A percentile compares a stretch with the other conserved stretches of the same genome.
phyloP scores from a whole-genome alignment of 129 eudicot genomes.

The Lonicera japonica region DNA sequence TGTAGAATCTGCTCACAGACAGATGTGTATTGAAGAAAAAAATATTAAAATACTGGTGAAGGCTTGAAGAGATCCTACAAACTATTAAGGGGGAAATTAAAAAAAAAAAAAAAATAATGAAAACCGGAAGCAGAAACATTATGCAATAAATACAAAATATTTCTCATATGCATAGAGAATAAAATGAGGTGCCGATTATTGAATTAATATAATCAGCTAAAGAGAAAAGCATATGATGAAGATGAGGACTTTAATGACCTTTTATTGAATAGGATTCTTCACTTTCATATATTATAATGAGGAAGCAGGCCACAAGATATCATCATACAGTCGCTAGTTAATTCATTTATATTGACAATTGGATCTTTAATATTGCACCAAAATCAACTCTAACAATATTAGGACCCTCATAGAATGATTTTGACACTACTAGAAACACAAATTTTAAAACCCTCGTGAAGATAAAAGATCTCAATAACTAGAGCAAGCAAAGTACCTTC shows the following conservation, averaged over 20 bases:
- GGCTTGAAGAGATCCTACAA: not conserved
- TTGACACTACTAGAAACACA: not conserved
- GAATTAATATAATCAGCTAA: not conserved
- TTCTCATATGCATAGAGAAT: not conserved
- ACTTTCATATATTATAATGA: not conserved
- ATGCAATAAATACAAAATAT: not conserved
- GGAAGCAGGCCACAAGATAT: constrained; percentile 10
- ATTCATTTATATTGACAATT: not conserved
- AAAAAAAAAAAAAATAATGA: not conserved
- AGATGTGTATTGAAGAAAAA: not conserved
- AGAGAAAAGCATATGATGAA: not conserved
- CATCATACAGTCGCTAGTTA: not conserved
- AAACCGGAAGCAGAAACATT: constrained; percentile 4
- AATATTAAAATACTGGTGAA: not conserved
- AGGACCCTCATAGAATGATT: not conserved
- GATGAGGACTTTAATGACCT: not conserved
- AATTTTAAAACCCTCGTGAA: not conserved
- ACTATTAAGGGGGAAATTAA: not conserved
- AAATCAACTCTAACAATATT: not conserved
- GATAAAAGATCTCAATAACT: not conserved
- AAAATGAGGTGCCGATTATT: not conserved
- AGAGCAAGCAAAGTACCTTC: not conserved
- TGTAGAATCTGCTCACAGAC: not conserved
- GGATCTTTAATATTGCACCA: constrained; percentile 3
- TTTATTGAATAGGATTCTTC: not conserved